Evolutionary conservation across 495 filamentous ascomycete genomes (phyloP).

Genomic region (Haplographium delicatum): DNA sequence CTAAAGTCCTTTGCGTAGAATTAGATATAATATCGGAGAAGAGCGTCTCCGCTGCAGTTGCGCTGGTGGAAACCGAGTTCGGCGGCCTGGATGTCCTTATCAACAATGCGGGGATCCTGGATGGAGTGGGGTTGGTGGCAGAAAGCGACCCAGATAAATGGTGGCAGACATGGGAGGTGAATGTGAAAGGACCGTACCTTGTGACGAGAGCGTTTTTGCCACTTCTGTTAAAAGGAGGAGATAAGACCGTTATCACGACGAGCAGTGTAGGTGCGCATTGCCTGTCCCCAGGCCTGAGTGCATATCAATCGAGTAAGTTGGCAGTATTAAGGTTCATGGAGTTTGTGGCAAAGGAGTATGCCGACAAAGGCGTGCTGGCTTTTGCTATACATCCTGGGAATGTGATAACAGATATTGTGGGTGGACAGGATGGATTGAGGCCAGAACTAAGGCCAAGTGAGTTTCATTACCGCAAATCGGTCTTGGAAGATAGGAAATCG

Average conservation of each 20-base stretch:
- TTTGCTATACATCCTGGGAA: constrained; percentile 47
- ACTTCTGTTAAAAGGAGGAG: constrained; percentile 37
- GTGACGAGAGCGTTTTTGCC: constrained; percentile 39
- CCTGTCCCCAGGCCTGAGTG: constrained; percentile 24
- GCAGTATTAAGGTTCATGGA: constrained; percentile 45
- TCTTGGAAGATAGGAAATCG: constrained; percentile 4
- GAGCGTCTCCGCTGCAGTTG: constrained; percentile 34
- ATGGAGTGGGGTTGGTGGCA: constrained; percentile 27
- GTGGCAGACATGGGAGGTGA: constrained; percentile 36
- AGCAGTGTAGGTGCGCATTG: constrained; percentile 38
- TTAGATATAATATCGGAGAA: constrained; percentile 40
- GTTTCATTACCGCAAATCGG: constrained; percentile 7
- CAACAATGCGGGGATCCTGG: constrained; percentile 52
- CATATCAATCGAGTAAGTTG: constrained; percentile 44
- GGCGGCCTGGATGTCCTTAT: constrained; percentile 51
- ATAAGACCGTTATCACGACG: constrained; percentile 45
- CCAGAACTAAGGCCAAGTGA: constrained; percentile 6
- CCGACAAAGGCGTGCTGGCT: constrained; percentile 38
- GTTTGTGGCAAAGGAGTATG: constrained; percentile 40
- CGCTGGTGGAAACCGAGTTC: constrained; percentile 27
- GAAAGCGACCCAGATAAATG: constrained; percentile 29
- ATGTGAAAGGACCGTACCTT: constrained; percentile 39
- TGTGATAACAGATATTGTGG: constrained; percentile 38
- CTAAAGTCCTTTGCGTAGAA: constrained; percentile 29
- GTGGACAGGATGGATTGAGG: constrained; percentile 12